Conservation (phyloP, 1,284 basidiomycete genomes). For the Anthracocystis walkeri region DNA sequence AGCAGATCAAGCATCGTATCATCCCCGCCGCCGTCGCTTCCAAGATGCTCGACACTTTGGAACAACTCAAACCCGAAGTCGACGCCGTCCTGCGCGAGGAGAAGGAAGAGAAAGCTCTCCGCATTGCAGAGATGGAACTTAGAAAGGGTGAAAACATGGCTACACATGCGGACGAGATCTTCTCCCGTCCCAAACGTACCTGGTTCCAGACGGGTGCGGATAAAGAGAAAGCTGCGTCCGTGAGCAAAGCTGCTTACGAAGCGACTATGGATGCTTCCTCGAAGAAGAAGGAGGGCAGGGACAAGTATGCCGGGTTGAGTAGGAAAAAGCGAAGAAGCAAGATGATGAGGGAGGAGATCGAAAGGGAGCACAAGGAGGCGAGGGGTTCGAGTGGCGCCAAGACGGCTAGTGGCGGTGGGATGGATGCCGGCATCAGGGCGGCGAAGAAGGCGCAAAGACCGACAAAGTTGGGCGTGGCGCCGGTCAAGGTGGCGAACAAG, state of each 20-base stretch:
- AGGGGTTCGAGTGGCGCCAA: constrained; percentile 18
- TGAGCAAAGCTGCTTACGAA: constrained; percentile 52
- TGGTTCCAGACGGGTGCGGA: constrained; percentile 96
- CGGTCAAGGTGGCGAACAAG: constrained; percentile 35
- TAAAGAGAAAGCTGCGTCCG: constrained; percentile 73
- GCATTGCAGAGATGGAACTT: constrained; percentile 90
- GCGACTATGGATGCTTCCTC: constrained; percentile 48
- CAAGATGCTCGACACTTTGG: constrained; percentile 80
- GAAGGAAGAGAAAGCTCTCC: constrained; percentile 86
- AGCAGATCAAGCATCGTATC: constrained; percentile 89
- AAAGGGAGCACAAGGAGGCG: constrained; percentile 45
- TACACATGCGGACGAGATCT: constrained; percentile 93
- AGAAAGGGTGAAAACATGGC: constrained; percentile 96
- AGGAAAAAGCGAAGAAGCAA: constrained; percentile 58
- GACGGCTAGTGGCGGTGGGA: constrained; percentile 18
- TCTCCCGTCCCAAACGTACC: constrained; percentile 89
- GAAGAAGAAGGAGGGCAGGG: constrained; percentile 20
- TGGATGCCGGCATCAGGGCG: constrained; percentile 58
- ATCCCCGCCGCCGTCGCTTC: constrained; percentile 83
- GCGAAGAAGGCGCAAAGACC: constrained; percentile 63
- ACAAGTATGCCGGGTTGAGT: constrained; percentile 61
- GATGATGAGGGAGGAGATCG: constrained; percentile 63
- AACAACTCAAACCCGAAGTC: constrained; percentile 82
- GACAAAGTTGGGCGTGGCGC: constrained; percentile 57
- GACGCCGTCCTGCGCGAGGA: constrained; percentile 88